A percentile compares a stretch with the other conserved stretches of the same genome.
These are phyloP conservation scores for Cucumis melo DNA, from an alignment of 306 rosid species.

Conservation along the genomic window DNA sequence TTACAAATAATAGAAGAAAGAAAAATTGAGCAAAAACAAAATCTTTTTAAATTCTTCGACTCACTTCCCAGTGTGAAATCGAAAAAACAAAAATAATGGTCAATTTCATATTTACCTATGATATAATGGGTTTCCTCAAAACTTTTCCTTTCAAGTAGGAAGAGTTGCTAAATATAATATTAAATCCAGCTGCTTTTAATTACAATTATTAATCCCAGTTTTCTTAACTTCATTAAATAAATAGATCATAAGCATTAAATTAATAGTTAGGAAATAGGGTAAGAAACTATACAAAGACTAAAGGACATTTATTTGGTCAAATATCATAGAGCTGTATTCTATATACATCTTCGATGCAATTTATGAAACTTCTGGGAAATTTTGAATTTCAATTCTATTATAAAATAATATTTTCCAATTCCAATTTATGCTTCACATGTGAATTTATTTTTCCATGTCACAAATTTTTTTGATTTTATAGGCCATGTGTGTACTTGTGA, in stretches of 20 bases:
- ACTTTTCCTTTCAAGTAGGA: not conserved
- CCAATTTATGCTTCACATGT: not conserved
- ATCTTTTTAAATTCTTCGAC: not conserved
- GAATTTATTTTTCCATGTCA: not conserved
- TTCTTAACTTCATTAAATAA: not conserved
- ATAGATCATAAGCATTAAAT: not conserved
- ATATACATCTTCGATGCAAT: not conserved
- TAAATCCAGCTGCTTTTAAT: not conserved
- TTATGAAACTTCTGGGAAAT: not conserved
- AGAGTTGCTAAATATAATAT: not conserved
- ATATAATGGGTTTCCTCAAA: not conserved
- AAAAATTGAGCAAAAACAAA: not conserved
- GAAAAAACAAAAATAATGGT: not conserved
- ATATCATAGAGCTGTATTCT: not conserved
- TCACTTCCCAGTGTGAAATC: not conserved
- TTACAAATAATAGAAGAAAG: not conserved
- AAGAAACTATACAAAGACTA: not conserved
- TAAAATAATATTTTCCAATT: not conserved
- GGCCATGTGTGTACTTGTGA: too few relatives aligned
- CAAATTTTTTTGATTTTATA: too few relatives aligned
- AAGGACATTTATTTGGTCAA: not conserved
- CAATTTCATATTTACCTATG: not conserved
- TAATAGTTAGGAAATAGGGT: not conserved
- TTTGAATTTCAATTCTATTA: not conserved
- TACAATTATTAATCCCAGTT: not conserved